A percentile compares a stretch with the other conserved stretches of the same genome.
phyloP scores from a whole-genome alignment of 495 filamentous ascomycete species.

The Daldinia grandis region DNA sequence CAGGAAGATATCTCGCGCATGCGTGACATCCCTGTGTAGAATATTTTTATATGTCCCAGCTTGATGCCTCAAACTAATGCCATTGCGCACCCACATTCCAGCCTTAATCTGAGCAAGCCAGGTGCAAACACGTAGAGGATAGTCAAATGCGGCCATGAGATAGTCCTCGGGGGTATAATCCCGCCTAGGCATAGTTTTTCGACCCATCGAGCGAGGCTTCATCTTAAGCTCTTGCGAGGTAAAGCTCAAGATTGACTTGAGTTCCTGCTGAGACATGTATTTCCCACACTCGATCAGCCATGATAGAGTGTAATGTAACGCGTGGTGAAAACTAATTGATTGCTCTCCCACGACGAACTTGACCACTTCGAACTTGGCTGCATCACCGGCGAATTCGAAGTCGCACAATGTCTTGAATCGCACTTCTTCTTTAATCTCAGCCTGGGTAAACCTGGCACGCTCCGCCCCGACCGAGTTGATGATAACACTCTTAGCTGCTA shows the following conservation, averaged over 20 bases:
- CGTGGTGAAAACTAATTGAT: conserved; percentile 97
- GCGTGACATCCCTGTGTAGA: conserved; percentile 84
- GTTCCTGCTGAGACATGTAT: conserved; percentile 69
- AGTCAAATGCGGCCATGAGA: conserved; percentile 89
- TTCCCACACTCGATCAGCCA: conserved; percentile 95
- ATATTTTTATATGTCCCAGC: conserved; percentile 91
- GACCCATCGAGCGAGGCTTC: conserved; percentile 63
- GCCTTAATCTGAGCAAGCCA: conserved; percentile 99
- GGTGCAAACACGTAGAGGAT: conserved; percentile 88
- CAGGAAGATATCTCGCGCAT: conserved; percentile 94
- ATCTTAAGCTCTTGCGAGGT: conserved; percentile 65
- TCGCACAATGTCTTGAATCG: conserved; percentile 78
- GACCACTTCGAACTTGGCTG: conserved; percentile 73
- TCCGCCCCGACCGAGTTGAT: conserved; percentile 90
- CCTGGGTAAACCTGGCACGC: conserved; percentile 81
- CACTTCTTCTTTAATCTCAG: conserved; percentile 85
- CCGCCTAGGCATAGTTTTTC: conserved; percentile 58
- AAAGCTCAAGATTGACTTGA: conserved; percentile 72
- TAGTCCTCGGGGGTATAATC: conserved; percentile 74
- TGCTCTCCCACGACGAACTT: conserved; percentile 87
- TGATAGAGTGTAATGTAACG: conserved; percentile 94
- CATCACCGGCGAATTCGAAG: conserved; percentile 79
- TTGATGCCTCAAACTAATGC: conserved; percentile 92
- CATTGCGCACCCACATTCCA: conserved; percentile 98
- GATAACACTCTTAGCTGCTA: conserved; percentile 78